Conservation (phyloP, 306 rosid species). For the Geum urbanum region DNA sequence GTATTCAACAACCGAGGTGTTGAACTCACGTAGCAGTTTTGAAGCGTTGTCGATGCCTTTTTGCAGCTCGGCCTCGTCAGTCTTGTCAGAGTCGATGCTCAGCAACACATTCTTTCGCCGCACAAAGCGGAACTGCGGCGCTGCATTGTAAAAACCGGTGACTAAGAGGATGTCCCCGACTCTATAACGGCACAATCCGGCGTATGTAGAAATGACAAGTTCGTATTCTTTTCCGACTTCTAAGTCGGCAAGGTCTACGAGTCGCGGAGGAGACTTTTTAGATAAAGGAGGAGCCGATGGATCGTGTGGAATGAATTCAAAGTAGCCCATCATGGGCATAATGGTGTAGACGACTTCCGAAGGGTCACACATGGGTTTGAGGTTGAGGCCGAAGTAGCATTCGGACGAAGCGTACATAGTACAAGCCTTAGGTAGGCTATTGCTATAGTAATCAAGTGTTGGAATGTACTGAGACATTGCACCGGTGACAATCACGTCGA, state of each 20-base stretch:
- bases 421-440: slow-evolving; percentile 62
- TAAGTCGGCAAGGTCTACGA: slow-evolving; percentile 64
- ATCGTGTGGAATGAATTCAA: slow-evolving; percentile 71
- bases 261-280: slow-evolving; percentile 50
- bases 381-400: slow-evolving; percentile 82
- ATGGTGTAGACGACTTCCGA: slow-evolving; percentile 79
- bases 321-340: slow-evolving; percentile 95
- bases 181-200: slow-evolving; percentile 73
- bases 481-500: slow-evolving; percentile 87
- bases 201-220: slow-evolving; percentile 68
- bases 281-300: slow-evolving; percentile 35
- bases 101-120: slow-evolving; percentile 74
- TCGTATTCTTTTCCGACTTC: slow-evolving; percentile 74
- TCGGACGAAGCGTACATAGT: slow-evolving; percentile 97
- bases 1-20: slow-evolving; percentile 72
- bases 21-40: slow-evolving; percentile 36
- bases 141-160: slow-evolving; percentile 60
- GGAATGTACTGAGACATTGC: slow-evolving; percentile 98
- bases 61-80: slow-evolving; percentile 83
- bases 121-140: slow-evolving; percentile 69
- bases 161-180: slow-evolving; percentile 87
- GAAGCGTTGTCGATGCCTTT: slow-evolving; percentile 60
- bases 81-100: slow-evolving; percentile 81
- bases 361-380: slow-evolving; percentile 64
- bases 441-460: slow-evolving; percentile 67